A percentile compares a stretch with the other conserved stretches of the same genome.
These are phyloP conservation scores for Claviceps purpurea DNA, from an alignment of 2,329 filamentous ascomycete species.

Conservation along the genomic window DNA sequence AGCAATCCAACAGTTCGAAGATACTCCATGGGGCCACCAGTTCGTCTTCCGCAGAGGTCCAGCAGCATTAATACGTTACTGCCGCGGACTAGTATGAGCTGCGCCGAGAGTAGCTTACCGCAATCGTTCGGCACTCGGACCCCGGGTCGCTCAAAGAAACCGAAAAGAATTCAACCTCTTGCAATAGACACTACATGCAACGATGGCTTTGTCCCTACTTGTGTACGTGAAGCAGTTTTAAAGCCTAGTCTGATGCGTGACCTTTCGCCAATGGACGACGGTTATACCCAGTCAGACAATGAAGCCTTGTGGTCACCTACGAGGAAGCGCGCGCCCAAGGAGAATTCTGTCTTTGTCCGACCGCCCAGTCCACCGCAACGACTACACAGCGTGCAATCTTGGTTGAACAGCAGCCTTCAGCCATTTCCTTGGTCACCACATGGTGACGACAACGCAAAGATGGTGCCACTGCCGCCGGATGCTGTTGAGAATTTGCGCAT, in stretches of 20 bases:
- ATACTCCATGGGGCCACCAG: conserved; percentile 8
- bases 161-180: background rate
- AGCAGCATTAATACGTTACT: background rate
- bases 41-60: conserved; percentile 9
- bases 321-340: conserved; percentile 7
- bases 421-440: conserved; percentile 16
- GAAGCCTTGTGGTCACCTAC: conserved; percentile 6
- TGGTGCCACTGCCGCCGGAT: conserved; percentile 37
- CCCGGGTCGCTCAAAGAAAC: background rate
- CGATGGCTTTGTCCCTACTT: background rate
- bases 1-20: conserved; percentile 1
- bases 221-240: background rate
- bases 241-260: background rate
- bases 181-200: background rate
- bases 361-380: conserved; percentile 22
- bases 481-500: conserved; percentile 40
- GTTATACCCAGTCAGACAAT: conserved; percentile 1
- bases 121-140: background rate
- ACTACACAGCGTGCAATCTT: conserved; percentile 21
- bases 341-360: conserved; percentile 15
- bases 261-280: conserved; percentile 6
- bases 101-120: background rate
- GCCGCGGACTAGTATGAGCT: background rate
- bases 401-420: conserved; percentile 20
- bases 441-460: conserved; percentile 23